Percentiles rank a stretch among this genome's conserved stretches.
Evolutionary conservation across 1,139 yeast genomes (phyloP).

Genomic region (Lodderomyces jiufengensis): DNA sequence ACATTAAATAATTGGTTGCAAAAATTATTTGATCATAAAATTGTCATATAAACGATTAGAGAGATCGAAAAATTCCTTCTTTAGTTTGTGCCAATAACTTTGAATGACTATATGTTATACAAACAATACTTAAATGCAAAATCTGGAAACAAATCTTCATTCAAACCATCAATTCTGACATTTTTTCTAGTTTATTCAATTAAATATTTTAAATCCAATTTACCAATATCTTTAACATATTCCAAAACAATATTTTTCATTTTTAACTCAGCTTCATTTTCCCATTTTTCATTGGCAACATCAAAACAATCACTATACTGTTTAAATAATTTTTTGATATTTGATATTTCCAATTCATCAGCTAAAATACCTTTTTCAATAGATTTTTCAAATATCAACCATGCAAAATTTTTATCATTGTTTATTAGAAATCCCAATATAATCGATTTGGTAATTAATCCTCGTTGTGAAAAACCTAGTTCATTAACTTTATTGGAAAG

Average conservation of each 20-base stretch:
- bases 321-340: slow-evolving; percentile 46
- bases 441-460: slow-evolving; percentile 51
- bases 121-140: too few species aligned
- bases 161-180: too few species aligned
- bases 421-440: slow-evolving; percentile 46
- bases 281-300: slow-evolving; percentile 30
- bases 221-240: slow-evolving; percentile 8
- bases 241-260: slow-evolving; percentile 9
- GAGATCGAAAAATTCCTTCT: too few species aligned
- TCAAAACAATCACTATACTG: slow-evolving; percentile 53
- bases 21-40: too few species aligned
- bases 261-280: slow-evolving; percentile 6
- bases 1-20: too few species aligned
- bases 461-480: slow-evolving; percentile 36
- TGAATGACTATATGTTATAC: too few species aligned
- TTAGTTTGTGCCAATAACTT: too few species aligned
- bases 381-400: slow-evolving; percentile 57
- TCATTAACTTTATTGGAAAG: slow-evolving; percentile 37
- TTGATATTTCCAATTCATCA: slow-evolving; percentile 41
- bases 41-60: too few species aligned
- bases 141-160: too few species aligned
- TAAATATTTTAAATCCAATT: slow-evolving; percentile 2
- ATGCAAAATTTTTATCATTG: slow-evolving; percentile 61
- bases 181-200: neutral
- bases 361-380: slow-evolving; percentile 38